Evolutionary conservation across 108 stramenopile species (phyloP).

Genomic region (Skeletonema grethae): DNA sequence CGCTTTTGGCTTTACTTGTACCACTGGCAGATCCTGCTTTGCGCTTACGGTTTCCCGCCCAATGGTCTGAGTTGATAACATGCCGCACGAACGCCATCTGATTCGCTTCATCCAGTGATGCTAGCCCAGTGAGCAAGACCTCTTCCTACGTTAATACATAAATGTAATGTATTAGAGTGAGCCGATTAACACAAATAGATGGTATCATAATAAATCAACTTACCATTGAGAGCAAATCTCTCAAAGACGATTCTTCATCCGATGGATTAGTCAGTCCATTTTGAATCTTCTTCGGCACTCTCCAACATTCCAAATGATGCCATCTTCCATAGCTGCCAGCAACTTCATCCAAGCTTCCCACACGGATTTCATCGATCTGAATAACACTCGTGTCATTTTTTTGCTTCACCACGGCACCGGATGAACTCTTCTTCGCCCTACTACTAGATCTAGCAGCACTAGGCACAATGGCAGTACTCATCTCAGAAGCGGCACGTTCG

Average conservation of each 20-base stretch:
- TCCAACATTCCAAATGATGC: conserved; percentile 55
- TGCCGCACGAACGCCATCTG: conserved; percentile 35
- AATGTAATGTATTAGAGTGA: background rate
- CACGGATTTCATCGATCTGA: conserved; percentile 28
- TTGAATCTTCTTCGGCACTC: conserved; percentile 36
- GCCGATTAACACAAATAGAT: background rate
- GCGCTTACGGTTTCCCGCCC: conserved; percentile 44
- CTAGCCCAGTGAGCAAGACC: conserved; percentile 49
- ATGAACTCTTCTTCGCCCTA: background rate
- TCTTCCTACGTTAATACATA: conserved; percentile 22
- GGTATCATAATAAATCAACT: conserved; percentile 15
- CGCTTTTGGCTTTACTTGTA: conserved; percentile 9
- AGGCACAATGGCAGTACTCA: background rate
- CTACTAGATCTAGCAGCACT: conserved; percentile 3
- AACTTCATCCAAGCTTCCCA: conserved; percentile 41
- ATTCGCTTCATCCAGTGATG: conserved; percentile 31
- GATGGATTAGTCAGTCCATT: conserved; percentile 32
- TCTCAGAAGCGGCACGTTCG: background rate
- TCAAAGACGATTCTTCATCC: conserved; percentile 28
- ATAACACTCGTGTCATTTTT: conserved; percentile 5
- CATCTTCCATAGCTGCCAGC: conserved; percentile 52
- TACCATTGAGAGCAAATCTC: conserved; percentile 37
- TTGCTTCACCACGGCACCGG: conserved; percentile 1
- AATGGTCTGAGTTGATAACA: conserved; percentile 38
- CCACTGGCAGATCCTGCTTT: conserved; percentile 17